Percentiles rank a stretch among this genome's conserved stretches.
phyloP scores from a whole-genome alignment of 441 rosid species.

The Erodium texanum region DNA sequence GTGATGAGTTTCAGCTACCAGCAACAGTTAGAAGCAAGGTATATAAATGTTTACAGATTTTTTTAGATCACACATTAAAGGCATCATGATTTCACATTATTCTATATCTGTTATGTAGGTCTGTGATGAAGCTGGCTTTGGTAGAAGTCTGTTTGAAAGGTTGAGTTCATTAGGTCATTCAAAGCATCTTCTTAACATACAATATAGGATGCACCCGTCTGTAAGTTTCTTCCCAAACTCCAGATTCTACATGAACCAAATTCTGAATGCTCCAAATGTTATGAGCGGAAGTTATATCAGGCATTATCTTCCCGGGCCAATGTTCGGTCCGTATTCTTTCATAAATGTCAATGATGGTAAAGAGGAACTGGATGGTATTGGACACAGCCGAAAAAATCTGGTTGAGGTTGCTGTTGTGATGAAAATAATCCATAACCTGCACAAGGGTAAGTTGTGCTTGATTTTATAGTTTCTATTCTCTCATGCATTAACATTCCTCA shows the following conservation, averaged over 20 bases:
- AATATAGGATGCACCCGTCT: conserved; percentile 15
- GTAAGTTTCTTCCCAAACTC: conserved; percentile 8
- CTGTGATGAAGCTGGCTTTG: conserved; percentile 15
- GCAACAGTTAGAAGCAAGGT: conserved; percentile 19
- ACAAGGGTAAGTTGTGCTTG: not conserved
- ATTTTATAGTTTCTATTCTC: conserved; percentile 1
- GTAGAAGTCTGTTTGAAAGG: conserved; percentile 13
- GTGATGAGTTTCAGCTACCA: conserved; percentile 13
- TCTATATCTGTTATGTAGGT: conserved; percentile 5
- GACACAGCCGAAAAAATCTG: conserved; percentile 10
- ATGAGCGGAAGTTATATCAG: not conserved
- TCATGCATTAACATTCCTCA: not conserved
- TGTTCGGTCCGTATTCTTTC: conserved; percentile 16
- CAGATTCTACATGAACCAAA: conserved; percentile 8
- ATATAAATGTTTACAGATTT: not conserved
- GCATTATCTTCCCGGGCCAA: conserved; percentile 3
- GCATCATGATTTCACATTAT: not conserved
- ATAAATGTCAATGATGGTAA: conserved; percentile 11
- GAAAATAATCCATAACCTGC: conserved; percentile 5
- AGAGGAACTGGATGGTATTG: conserved; percentile 5
- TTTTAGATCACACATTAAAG: not conserved
- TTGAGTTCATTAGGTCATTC: conserved; percentile 2
- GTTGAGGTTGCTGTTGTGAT: conserved; percentile 14
- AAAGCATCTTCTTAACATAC: conserved; percentile 13
- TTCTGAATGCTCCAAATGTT: conserved; percentile 6